phyloP scores from a whole-genome alignment of 345 rosid species.

The Bruguiera gymnorhiza region DNA sequence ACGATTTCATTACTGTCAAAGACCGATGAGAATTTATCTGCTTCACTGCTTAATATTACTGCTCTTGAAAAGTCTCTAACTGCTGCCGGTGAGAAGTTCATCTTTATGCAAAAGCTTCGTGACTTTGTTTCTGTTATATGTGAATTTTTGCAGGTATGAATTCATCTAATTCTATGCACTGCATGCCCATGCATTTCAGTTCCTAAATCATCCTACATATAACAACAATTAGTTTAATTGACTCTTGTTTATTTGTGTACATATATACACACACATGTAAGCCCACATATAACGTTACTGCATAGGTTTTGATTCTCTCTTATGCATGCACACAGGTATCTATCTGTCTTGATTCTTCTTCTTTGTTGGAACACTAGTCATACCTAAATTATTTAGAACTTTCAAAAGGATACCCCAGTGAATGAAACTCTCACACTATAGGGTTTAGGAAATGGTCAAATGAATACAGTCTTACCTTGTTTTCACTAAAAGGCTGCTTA shows the following conservation, averaged over 20 bases:
- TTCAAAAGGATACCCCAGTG: no score
- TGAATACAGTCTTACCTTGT: no score
- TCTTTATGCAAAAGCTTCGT: slow-evolving; percentile 98
- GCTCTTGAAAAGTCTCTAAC: slow-evolving; percentile 69
- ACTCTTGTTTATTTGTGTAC: background rate
- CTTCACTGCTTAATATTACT: slow-evolving; percentile 71
- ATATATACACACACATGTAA: background rate
- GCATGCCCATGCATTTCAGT: slow-evolving; percentile 8
- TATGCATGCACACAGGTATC: no score
- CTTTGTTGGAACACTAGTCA: no score
- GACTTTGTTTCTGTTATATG: slow-evolving; percentile 91
- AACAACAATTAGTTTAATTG: background rate
- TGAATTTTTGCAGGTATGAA: slow-evolving; percentile 94
- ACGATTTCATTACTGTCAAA: slow-evolving; percentile 54
- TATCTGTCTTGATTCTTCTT: no score
- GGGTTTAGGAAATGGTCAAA: no score
- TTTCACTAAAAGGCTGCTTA: no score
- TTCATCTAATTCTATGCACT: slow-evolving; percentile 32
- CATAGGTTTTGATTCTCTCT: background rate
- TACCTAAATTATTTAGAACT: no score
- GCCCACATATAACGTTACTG: background rate
- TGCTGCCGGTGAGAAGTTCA: slow-evolving; percentile 96
- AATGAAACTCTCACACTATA: no score
- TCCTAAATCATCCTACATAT: background rate
- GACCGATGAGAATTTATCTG: slow-evolving; percentile 82